phyloP scores from a whole-genome alignment of 495 filamentous ascomycete species.

The Penicillium lagena region DNA sequence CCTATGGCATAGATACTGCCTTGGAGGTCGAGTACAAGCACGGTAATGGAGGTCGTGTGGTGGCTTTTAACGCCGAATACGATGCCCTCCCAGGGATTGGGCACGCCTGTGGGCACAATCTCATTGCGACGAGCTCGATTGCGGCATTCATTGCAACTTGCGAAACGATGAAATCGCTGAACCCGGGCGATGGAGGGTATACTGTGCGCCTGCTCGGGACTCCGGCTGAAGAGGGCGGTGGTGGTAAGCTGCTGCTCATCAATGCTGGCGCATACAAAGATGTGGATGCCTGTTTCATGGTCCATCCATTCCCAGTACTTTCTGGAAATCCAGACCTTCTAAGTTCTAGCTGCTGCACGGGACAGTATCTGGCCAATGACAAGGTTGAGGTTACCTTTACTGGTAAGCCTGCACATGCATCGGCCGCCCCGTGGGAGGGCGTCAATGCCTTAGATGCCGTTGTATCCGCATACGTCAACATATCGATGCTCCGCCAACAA shows the following conservation, averaged over 20 bases:
- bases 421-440: conserved; percentile 55
- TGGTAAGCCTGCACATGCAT: conserved; percentile 48
- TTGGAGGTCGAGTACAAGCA: conserved; percentile 45
- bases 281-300: conserved; percentile 46
- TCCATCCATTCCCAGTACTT: conserved; percentile 41
- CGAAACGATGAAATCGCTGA: conserved; percentile 17
- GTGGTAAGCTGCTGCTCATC: conserved; percentile 44
- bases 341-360: conserved; percentile 21
- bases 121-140: conserved; percentile 32
- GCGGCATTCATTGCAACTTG: conserved; percentile 27
- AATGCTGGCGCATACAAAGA: conserved; percentile 41
- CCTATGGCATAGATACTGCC: conserved; percentile 48
- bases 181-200: conserved; percentile 6
- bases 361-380: conserved; percentile 46
- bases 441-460: conserved; percentile 62
- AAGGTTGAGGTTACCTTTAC: conserved; percentile 39
- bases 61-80: conserved; percentile 47
- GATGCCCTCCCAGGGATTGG: conserved; percentile 34
- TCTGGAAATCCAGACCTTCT: conserved; percentile 14
- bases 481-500: conserved; percentile 57
- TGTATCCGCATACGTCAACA: conserved; percentile 52
- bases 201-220: conserved; percentile 35
- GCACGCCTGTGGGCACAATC: conserved; percentile 36
- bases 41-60: conserved; percentile 12
- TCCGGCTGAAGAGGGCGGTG: conserved; percentile 34